These are phyloP conservation scores for Myriosclerotinia curreyana DNA, from an alignment of 2,329 filamentous ascomycete species.

Conservation along the genomic window DNA sequence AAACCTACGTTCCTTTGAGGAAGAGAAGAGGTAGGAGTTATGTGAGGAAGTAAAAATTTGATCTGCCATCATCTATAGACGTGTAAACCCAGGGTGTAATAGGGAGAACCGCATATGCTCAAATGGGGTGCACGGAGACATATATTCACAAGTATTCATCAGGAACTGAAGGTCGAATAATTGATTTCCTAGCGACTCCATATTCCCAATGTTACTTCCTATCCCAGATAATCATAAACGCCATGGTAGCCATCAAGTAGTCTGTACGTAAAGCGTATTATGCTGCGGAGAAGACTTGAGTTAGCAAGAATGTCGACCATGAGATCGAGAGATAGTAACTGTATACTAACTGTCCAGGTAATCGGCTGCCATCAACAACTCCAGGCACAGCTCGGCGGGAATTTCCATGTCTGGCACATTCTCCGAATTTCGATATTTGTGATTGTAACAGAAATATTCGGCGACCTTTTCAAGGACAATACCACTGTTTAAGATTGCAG, in stretches of 20 bases:
- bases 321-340: neutral
- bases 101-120: conserved; percentile 41
- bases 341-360: conserved; percentile 58
- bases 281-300: conserved; percentile 4
- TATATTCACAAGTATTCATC: conserved; percentile 4
- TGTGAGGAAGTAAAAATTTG: conserved; percentile 31
- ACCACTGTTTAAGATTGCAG: conserved; percentile 48
- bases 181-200: conserved; percentile 19
- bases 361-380: conserved; percentile 74
- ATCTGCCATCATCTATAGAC: conserved; percentile 41
- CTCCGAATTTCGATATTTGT: conserved; percentile 65
- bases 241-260: neutral
- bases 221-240: neutral
- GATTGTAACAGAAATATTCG: conserved; percentile 82
- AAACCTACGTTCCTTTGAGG: conserved; percentile 29
- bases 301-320: conserved; percentile 11
- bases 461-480: conserved; percentile 75
- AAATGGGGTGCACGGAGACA: conserved; percentile 33
- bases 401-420: conserved; percentile 80
- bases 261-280: neutral
- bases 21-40: conserved; percentile 30
- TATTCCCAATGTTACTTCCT: neutral
- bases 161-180: conserved; percentile 17
- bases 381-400: conserved; percentile 72
- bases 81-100: conserved; percentile 35